Evolutionary conservation across 768 basidiomycete genomes (phyloP).

Genomic region (Cantharellus anzutake): DNA sequence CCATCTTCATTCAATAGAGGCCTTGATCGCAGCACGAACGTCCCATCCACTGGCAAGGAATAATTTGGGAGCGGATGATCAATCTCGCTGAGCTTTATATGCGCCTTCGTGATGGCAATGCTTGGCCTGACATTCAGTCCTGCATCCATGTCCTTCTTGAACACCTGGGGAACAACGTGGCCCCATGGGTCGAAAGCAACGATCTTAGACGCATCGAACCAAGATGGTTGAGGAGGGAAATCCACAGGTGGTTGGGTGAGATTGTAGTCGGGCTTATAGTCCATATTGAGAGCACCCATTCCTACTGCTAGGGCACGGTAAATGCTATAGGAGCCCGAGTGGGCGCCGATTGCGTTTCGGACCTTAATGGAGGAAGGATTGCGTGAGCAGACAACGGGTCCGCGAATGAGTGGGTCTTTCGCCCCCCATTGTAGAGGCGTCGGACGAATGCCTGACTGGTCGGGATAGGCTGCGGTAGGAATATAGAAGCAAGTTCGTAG

Average conservation of each 20-base stretch:
- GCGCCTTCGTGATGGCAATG: slow-evolving; percentile 72
- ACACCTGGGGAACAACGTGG: slow-evolving; percentile 62
- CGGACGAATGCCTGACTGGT: slow-evolving; percentile 75
- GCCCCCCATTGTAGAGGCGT: slow-evolving; percentile 72
- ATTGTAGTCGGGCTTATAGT: slow-evolving; percentile 66
- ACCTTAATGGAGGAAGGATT: slow-evolving; percentile 69
- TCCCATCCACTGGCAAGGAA: slow-evolving; percentile 58
- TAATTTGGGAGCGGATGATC: slow-evolving; percentile 66
- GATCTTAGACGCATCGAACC: slow-evolving; percentile 63
- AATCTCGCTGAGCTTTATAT: slow-evolving; percentile 87
- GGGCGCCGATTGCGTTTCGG: slow-evolving; percentile 87
- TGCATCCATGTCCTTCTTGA: slow-evolving; percentile 36
- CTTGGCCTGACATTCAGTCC: slow-evolving; percentile 80
- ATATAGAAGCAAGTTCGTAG: background rate
- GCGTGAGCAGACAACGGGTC: slow-evolving; percentile 78
- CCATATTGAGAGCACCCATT: slow-evolving; percentile 49
- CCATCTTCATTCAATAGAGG: slow-evolving; percentile 49
- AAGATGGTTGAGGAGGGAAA: slow-evolving; percentile 57
- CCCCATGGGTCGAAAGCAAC: slow-evolving; percentile 92
- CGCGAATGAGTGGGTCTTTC: slow-evolving; percentile 38
- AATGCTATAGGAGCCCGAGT: slow-evolving; percentile 85
- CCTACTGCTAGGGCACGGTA: slow-evolving; percentile 88
- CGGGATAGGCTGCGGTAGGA: slow-evolving; percentile 51
- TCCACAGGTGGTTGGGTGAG: slow-evolving; percentile 71
- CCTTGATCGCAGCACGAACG: slow-evolving; percentile 51